Base-by-base conservation (phyloP, 2,329 filamentous ascomycete genomes). In the Colletotrichum sp. region DNA sequence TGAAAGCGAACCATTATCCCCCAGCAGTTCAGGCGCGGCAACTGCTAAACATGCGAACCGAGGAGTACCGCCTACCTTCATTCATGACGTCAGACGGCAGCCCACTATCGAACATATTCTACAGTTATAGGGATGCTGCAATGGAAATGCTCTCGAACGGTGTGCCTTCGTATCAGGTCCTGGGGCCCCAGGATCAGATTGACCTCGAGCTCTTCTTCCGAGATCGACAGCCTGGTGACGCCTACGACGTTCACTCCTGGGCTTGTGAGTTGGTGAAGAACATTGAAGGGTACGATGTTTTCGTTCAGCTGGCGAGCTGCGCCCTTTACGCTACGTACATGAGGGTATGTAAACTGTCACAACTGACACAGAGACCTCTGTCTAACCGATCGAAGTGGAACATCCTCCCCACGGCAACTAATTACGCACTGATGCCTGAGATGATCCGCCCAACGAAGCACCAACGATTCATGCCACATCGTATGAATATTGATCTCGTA, bases 161-260 rank as follows among this genome's bases (percentile, higher is more conserved):
- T 4, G 68, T 72, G 5, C 39, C 72, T 12, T 32, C 68, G 3
- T 62, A 21, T 15, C 36, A 63, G 28, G 62, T 75, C 4, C 24
- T 75, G 6, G 72, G 72, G 1, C 72, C 72, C 3, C 36, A 39
- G 2, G 72, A 72, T 26, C 68, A 70, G 34, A 55, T 75, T 39
- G 72, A 75, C 9, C 30, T 75, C 10, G 72, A 75, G 10, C 68
- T 75, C 12, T 75, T 75, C 28, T 75, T 75, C 52, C 68, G 72
- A 3, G 62, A 75, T 5, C 68, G 72, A 12, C 21, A 71, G 36
- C 62, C 62, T 1, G 34, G 13, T 1, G 72, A 75, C 16, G 8
- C 68, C 13, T 75, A 75, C 30, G 72, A 75, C 4, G 32, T 72
- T 6, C 72, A 75, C 52, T 63, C 72, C 12, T 75, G 72, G 72